A percentile compares a stretch with the other conserved stretches of the same genome.
Evolutionary conservation across 2,329 filamentous ascomycete species (phyloP).

Genomic region (Aspergillus hortae): DNA sequence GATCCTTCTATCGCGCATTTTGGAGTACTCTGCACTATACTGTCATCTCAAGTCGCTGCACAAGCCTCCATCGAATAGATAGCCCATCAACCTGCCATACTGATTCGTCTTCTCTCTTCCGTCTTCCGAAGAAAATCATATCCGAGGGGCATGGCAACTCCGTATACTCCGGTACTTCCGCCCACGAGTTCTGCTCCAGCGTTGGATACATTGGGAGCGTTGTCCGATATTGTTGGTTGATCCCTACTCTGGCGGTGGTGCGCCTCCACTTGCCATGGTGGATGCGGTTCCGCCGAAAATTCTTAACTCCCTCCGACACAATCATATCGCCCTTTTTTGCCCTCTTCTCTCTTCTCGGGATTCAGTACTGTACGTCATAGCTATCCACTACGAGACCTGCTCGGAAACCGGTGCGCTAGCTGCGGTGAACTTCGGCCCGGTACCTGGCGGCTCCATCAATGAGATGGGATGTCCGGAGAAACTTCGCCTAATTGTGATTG

Average conservation of each 20-base stretch:
- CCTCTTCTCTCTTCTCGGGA: not conserved
- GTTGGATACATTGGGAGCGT: not conserved
- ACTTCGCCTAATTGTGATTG: too few relatives aligned
- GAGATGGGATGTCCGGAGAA: too few relatives aligned
- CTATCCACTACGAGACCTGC: not conserved
- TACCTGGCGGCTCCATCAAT: too few relatives aligned
- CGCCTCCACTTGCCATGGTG: constrained; percentile 6
- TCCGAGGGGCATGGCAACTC: too few relatives aligned
- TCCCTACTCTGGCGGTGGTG: constrained; percentile 8
- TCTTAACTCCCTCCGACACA: constrained; percentile 5
- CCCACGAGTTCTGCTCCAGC: not conserved
- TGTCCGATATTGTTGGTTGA: constrained; percentile 7
- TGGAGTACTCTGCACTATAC: too few relatives aligned
- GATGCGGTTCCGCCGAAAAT: constrained; percentile 9
- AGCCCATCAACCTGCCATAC: too few relatives aligned
- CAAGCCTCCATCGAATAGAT: too few relatives aligned
- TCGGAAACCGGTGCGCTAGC: not conserved
- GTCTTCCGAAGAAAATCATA: too few relatives aligned
- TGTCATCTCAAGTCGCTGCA: too few relatives aligned
- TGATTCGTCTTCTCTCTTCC: too few relatives aligned
- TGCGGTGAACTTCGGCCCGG: not conserved
- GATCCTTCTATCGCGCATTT: too few relatives aligned
- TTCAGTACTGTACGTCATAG: not conserved
- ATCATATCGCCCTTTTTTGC: not conserved
- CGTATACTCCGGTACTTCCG: too few relatives aligned